Conservation (phyloP, 2,329 filamentous ascomycete species). For the Myrmaecium sp. region DNA sequence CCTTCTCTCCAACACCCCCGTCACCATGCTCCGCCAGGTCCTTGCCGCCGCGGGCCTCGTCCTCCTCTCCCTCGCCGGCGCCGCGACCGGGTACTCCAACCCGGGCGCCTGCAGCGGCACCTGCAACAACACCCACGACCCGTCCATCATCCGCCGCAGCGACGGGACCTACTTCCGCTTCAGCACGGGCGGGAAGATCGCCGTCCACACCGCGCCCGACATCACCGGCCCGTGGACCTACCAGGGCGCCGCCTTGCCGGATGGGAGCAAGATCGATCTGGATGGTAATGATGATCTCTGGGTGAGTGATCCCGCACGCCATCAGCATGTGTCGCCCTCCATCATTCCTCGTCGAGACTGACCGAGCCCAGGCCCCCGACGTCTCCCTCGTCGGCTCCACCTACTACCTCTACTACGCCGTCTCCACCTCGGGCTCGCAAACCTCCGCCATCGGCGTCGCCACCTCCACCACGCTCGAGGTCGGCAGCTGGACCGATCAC, state of each 20-base stretch:
- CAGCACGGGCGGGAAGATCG: slow-evolving; percentile 33
- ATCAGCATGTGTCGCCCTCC: neutral
- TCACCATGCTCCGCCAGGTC: neutral
- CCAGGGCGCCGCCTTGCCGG: slow-evolving; percentile 28
- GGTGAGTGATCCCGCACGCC: slow-evolving; percentile 17
- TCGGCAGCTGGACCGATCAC: slow-evolving; percentile 41
- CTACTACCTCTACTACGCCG: slow-evolving; percentile 51
- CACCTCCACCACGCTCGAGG: slow-evolving; percentile 31
- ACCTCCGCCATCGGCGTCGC: slow-evolving; percentile 44
- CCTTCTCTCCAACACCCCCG: no score
- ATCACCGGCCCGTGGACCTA: slow-evolving; percentile 35
- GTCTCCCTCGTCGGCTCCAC: slow-evolving; percentile 37
- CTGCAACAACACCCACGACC: slow-evolving; percentile 32
- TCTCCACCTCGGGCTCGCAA: slow-evolving; percentile 45
- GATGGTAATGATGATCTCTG: slow-evolving; percentile 32
- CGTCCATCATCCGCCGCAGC: slow-evolving; percentile 28
- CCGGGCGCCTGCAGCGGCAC: slow-evolving; percentile 24
- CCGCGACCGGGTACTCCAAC: slow-evolving; percentile 19
- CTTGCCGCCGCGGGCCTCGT: neutral
- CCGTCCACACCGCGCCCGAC: slow-evolving; percentile 29
- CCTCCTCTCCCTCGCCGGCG: slow-evolving; percentile 8
- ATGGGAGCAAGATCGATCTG: slow-evolving; percentile 29
- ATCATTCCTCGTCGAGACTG: neutral
- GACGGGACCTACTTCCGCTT: slow-evolving; percentile 38
- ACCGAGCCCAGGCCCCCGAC: slow-evolving; percentile 40